Evolutionary conservation across 2,329 filamentous ascomycete genomes (phyloP).

Genomic region (Colletotrichum sp.): DNA sequence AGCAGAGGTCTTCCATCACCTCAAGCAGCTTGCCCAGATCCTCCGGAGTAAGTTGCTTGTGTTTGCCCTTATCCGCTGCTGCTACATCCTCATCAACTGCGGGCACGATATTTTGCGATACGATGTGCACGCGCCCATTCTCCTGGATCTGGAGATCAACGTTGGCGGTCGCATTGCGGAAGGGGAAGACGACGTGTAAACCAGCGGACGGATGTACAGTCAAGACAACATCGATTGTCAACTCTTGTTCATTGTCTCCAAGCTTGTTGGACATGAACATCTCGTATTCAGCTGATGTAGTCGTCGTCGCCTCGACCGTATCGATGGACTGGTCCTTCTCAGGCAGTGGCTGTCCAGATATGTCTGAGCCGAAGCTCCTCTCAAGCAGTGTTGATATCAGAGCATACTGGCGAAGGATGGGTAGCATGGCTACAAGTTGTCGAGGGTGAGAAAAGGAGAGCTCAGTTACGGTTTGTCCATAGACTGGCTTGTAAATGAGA

Average conservation of each 20-base stretch:
- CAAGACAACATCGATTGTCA: slow-evolving; percentile 58
- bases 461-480: slow-evolving; percentile 68
- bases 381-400: slow-evolving; percentile 70
- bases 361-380: slow-evolving; percentile 54
- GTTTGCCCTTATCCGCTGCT: slow-evolving; percentile 27
- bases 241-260: slow-evolving; percentile 10
- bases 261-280: slow-evolving; percentile 31
- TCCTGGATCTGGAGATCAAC: slow-evolving; percentile 64
- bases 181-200: slow-evolving; percentile 60
- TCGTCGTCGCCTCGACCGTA: slow-evolving; percentile 30
- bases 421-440: slow-evolving; percentile 77
- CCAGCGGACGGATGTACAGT: slow-evolving; percentile 55
- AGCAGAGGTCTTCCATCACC: slow-evolving; percentile 56
- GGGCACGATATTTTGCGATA: slow-evolving; percentile 60
- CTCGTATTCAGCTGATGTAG: slow-evolving; percentile 35
- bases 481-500: slow-evolving; percentile 75
- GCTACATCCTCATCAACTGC: slow-evolving; percentile 17
- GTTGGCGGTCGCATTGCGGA: slow-evolving; percentile 52
- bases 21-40: slow-evolving; percentile 52
- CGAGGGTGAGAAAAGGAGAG: slow-evolving; percentile 80
- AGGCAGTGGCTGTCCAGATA: slow-evolving; percentile 28
- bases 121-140: slow-evolving; percentile 63
- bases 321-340: slow-evolving; percentile 27
- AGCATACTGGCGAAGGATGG: slow-evolving; percentile 76
- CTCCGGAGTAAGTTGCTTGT: slow-evolving; percentile 42